Evolutionary conservation across 345 rosid species (phyloP).

Genomic region (Eucalyptus sp.): DNA sequence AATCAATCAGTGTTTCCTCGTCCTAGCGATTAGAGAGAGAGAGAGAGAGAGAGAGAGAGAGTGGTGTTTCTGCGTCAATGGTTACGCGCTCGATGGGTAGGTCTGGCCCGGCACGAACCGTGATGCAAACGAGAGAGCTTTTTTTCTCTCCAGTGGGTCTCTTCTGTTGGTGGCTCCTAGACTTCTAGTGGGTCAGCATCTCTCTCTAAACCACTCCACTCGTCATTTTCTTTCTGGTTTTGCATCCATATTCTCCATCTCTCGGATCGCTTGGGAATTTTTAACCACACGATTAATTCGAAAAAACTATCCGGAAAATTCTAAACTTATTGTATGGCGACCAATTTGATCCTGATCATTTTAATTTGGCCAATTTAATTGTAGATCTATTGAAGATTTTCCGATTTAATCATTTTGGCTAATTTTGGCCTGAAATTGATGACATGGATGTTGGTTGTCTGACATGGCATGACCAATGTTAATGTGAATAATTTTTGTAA

Average conservation of each 20-base stretch:
- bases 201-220: background rate
- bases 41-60: background rate
- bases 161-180: background rate
- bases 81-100: background rate
- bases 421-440: background rate
- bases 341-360: rapidly evolving
- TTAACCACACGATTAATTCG: background rate
- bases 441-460: rapidly evolving
- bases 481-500: background rate
- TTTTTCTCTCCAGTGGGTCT: background rate
- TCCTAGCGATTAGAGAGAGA: background rate
- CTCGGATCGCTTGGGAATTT: background rate
- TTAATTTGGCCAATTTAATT: background rate
- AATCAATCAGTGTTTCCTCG: background rate
- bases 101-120: background rate
- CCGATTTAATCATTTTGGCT: background rate
- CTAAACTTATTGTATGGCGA: rapidly evolving
- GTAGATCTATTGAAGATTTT: rapidly evolving
- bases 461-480: rapidly evolving
- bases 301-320: rapidly evolving
- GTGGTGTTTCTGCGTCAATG: background rate
- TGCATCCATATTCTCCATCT: background rate
- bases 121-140: background rate
- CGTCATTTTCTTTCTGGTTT: background rate
- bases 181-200: background rate